These are phyloP conservation scores for Pleoardoris graminearum DNA, from an alignment of 2,329 filamentous ascomycete species.

Conservation along the genomic window DNA sequence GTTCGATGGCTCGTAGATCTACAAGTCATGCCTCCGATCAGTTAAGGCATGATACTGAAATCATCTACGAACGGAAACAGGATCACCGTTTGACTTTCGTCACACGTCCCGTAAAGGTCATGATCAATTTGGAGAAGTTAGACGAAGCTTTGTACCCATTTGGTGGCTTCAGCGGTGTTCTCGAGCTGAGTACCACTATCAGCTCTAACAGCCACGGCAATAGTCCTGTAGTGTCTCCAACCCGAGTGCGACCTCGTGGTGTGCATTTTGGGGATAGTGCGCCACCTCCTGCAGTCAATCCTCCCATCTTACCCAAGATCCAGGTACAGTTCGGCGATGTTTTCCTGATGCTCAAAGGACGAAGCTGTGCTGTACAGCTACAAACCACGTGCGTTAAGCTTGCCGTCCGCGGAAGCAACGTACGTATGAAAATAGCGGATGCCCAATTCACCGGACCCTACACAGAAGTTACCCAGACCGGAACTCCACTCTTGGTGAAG, in stretches of 20 bases:
- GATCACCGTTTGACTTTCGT: conserved; percentile 61
- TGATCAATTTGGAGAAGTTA: conserved; percentile 75
- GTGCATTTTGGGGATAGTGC: conserved; percentile 61
- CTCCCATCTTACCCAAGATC: conserved; percentile 59
- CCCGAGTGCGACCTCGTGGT: conserved; percentile 47
- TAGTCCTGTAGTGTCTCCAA: conserved; percentile 36
- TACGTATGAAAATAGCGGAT: conserved; percentile 74
- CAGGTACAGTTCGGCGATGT: conserved; percentile 78
- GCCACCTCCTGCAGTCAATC: conserved; percentile 25
- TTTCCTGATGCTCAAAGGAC: conserved; percentile 74
- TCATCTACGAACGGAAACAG: conserved; percentile 36
- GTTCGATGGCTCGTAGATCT: conserved; percentile 31
- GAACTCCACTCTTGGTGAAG: conserved; percentile 65
- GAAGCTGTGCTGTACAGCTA: conserved; percentile 72
- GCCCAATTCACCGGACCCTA: conserved; percentile 76
- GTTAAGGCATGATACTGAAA: conserved; percentile 35
- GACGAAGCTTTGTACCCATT: conserved; percentile 89
- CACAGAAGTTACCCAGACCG: conserved; percentile 55
- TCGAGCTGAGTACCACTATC: conserved; percentile 86
- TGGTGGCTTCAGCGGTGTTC: conserved; percentile 85
- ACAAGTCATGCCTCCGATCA: conserved; percentile 26
- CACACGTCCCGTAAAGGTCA: conserved; percentile 75
- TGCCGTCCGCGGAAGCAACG: conserved; percentile 71
- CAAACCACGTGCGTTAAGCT: conserved; percentile 82
- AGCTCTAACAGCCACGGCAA: conserved; percentile 67